Evolutionary conservation across 345 rosid species (phyloP).

Genomic region (Litchi chinensis): DNA sequence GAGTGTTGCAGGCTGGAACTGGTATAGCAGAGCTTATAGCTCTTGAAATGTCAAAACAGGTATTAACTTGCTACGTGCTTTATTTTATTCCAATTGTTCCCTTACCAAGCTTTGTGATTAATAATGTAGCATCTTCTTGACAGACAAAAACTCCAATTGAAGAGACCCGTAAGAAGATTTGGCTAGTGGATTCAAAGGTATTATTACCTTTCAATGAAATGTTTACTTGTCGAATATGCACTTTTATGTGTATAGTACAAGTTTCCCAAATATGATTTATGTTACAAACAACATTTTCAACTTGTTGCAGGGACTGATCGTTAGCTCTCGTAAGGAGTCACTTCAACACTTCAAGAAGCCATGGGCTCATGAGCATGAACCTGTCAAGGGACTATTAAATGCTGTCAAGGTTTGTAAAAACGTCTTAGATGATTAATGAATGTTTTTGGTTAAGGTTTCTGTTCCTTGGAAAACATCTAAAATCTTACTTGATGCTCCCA

Average conservation of each 20-base stretch:
- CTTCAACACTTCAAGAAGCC: constrained; percentile 97
- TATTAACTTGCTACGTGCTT: constrained; percentile 7
- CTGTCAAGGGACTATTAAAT: constrained; percentile 61
- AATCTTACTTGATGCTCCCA: constrained; percentile 9
- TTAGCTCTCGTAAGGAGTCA: constrained; percentile 66
- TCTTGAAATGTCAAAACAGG: constrained; percentile 76
- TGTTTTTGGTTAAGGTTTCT: background rate
- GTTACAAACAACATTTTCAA: background rate
- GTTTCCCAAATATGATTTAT: background rate
- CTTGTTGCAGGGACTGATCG: constrained; percentile 74
- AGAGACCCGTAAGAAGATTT: constrained; percentile 82
- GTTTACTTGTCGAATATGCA: background rate
- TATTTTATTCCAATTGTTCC: constrained; percentile 8
- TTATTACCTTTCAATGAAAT: constrained; percentile 6
- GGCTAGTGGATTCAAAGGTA: constrained; percentile 99
- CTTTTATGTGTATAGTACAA: background rate
- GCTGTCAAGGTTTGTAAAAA: constrained; percentile 69
- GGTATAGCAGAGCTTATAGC: constrained; percentile 98
- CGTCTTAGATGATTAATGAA: constrained; percentile 1
- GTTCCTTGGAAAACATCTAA: background rate
- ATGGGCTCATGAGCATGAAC: constrained; percentile 91
- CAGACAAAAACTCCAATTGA: constrained; percentile 67
- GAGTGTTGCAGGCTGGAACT: constrained; percentile 79
- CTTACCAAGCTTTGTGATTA: constrained; percentile 22
- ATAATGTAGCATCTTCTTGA: constrained; percentile 24